Base-by-base conservation (phyloP, 2,329 filamentous ascomycete species). In the Pseudonectria buxi region DNA sequence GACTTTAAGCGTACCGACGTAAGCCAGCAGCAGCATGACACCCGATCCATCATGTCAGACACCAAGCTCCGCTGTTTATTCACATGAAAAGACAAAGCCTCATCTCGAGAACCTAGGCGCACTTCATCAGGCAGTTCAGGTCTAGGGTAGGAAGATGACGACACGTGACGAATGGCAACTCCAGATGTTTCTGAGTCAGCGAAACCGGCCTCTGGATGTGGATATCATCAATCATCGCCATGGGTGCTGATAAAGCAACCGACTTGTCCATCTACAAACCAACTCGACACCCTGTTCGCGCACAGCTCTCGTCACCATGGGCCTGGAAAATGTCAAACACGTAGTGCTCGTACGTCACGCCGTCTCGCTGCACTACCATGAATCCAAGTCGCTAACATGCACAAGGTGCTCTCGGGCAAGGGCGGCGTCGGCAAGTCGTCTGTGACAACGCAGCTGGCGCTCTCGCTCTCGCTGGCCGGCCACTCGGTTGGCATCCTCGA, bases 371-470 rank as follows among this genome's bases (percentile, higher is more conserved):
- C 39, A 28, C 30, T 25, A 10, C 25, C 11, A 28, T 22, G 14
- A 22, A 24, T 30, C 29, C 1, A n/a, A n/a, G n/a, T 10, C 32
- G 13, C 37, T 56, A 35, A 56, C 49, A 28, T 35, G 24, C 26
- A 26, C 22, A 28, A 78, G 74, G 74, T 90, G 44, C 82, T 98
- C 31, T 96, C 92, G 10, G 92, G 92, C 51, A 98, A 98, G 74
- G 92, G 92, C 55, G 92, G 92, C 50, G 92, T 98, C 14, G 92
- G 92, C 39, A 98, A 98, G 70, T 96, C 90, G 28, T 95, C 88
- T 34, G 81, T 95, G n/a, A 96, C 92, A 1, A 94, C 90, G 2
- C 92, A 98, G 61, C 80, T 98, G 12, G 92, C 92, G 7, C 76
- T 98, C 26, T 88, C 89, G 1, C 78, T 98, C 24, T 82, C 87